A percentile compares a stretch with the other conserved stretches of the same genome.
phyloP scores from a whole-genome alignment of 2,329 filamentous ascomycete genomes.

The Colletotrichum cuscutae region DNA sequence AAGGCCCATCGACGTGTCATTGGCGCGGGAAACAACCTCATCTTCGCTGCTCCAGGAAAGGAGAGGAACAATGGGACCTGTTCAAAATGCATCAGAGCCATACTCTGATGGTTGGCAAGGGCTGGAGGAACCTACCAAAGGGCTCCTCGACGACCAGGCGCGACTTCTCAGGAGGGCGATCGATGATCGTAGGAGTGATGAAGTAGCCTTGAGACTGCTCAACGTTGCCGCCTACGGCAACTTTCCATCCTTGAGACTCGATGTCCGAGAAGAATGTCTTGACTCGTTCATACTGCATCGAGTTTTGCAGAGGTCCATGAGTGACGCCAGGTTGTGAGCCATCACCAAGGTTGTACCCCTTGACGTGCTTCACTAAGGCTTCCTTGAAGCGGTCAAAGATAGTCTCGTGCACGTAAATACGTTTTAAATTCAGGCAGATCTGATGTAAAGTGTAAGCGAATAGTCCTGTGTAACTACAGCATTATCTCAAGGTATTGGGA shows the following conservation, averaged over 20 bases:
- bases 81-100: background rate
- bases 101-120: no score
- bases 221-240: slow-evolving; percentile 18
- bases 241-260: slow-evolving; percentile 25
- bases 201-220: slow-evolving; percentile 12
- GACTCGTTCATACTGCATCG: slow-evolving; percentile 62
- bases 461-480: no score
- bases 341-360: slow-evolving; percentile 54
- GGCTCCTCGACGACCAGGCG: slow-evolving; percentile 17
- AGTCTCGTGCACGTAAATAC: slow-evolving; percentile 27
- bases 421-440: slow-evolving; percentile 40
- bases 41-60: slow-evolving; percentile 69
- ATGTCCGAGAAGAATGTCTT: slow-evolving; percentile 26
- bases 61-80: slow-evolving; percentile 70
- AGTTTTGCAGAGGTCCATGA: slow-evolving; percentile 71
- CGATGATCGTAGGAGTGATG: slow-evolving; percentile 18
- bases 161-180: slow-evolving; percentile 18
- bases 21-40: slow-evolving; percentile 67
- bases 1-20: slow-evolving; percentile 62
- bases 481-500: no score
- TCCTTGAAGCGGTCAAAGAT: slow-evolving; percentile 22
- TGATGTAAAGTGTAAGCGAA: background rate
- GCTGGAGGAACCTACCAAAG: background rate
- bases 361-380: slow-evolving; percentile 38
- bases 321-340: slow-evolving; percentile 42